Evolutionary conservation across 2,329 filamentous ascomycete genomes (phyloP), one percentile per base, ranked within the genome.

Genomic region (Mycosphaerella sp.): DNA sequence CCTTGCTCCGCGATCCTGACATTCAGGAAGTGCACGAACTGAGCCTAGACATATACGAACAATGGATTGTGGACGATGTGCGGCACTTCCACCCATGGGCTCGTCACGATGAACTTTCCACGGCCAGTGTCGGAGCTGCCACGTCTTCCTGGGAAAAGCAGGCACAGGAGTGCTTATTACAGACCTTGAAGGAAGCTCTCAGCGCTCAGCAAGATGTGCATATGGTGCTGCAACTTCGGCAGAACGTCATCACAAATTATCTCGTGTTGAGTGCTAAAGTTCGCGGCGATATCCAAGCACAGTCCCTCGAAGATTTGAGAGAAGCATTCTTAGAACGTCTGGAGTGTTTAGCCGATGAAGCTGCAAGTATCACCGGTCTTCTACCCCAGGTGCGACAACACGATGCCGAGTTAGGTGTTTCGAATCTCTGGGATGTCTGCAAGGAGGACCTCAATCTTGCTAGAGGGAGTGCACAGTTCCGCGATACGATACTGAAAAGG

Each of bases 31-130:
- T 93, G 1, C 81, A 87, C 57, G 85, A 84, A 13, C 71, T 95
- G 10, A 80, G 86, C 32, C 72, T 96, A 21, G 89, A 95, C 63
- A 71, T 93, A 8, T 82, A 88, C 62, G 81, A 84, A 57, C 78
- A 78, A 16, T 95, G 89, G 86, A 86, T 93, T 56, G 79, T 86
- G 14, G 82, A 89, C 6, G 88, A 94, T 54, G 86, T 95, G 37
- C 81, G 80, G 41, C 86, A 85, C 58, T 96, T 94, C 65, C 91
- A 84, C 0, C 90, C 90, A 0, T 95, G 89, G 72, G 86, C 94
- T 32, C 82, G 87, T 27, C 84, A 94, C 61, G 87, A 90, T 58
- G 86, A 93, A 58, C 61, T 77, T 4, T 64, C 70, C 18, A 56
- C 64, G 27, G 50, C 65, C 2, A 72, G 75, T 14, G 71, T 66